These are phyloP conservation scores for Phialophora tarda DNA, from an alignment of 2,329 filamentous ascomycete genomes.

Conservation along the genomic window DNA sequence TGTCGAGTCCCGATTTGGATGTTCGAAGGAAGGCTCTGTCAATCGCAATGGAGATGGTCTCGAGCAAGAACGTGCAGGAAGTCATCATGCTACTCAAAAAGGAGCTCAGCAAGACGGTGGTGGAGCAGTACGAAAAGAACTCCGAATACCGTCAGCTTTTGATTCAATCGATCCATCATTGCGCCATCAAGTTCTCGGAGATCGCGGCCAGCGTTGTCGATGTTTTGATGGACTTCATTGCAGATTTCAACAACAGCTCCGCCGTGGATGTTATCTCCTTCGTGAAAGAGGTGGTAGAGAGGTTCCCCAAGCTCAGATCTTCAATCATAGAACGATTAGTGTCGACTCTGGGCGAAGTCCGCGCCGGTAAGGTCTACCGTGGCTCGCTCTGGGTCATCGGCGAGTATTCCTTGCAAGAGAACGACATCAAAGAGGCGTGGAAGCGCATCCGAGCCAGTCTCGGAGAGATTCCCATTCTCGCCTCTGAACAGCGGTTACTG, in stretches of 20 bases:
- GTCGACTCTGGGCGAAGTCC: constrained; percentile 87
- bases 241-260: constrained; percentile 95
- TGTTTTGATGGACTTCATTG: constrained; percentile 97
- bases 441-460: constrained; percentile 91
- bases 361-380: constrained; percentile 95
- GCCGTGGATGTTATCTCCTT: constrained; percentile 98
- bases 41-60: constrained; percentile 96
- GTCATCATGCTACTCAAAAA: constrained; percentile 96
- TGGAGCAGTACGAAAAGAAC: constrained; percentile 99
- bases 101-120: constrained; percentile 94
- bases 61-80: constrained; percentile 98
- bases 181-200: constrained; percentile 98
- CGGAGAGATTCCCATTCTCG: constrained; percentile 94
- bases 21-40: constrained; percentile 88
- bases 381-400: constrained; percentile 97
- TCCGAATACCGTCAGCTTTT: constrained; percentile 91
- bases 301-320: constrained; percentile 86
- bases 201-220: constrained; percentile 96
- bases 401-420: constrained; percentile 93
- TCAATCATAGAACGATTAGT: constrained; percentile 89
- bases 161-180: constrained; percentile 97
- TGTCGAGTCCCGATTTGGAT: constrained; percentile 94
- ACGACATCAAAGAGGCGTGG: constrained; percentile 95
- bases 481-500: constrained; percentile 88
- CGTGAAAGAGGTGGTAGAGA: constrained; percentile 98